Conservation (phyloP, 1,284 basidiomycete genomes). For the Tilletia caries region DNA sequence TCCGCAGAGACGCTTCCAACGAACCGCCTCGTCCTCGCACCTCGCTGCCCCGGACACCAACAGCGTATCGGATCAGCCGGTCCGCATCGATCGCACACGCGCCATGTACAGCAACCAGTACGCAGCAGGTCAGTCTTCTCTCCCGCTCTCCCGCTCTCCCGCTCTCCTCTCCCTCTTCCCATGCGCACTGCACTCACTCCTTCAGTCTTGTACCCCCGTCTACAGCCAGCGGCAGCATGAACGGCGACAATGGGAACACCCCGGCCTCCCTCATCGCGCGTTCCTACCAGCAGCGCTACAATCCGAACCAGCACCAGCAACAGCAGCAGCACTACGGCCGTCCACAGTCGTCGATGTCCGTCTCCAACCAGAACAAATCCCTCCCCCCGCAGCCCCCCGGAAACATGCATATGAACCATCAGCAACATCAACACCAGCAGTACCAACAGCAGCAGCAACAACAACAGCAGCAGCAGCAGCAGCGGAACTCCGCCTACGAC, state of each 20-base stretch:
- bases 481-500: constrained; percentile 12
- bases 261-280: background rate
- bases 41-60: too few relatives aligned
- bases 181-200: background rate
- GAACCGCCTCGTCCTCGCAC: too few relatives aligned
- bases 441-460: too few relatives aligned
- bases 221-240: constrained; percentile 2
- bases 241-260: background rate
- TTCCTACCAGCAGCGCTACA: constrained; percentile 8
- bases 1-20: too few relatives aligned
- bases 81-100: too few relatives aligned
- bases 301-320: background rate
- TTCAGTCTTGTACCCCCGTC: background rate
- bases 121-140: background rate
- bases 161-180: background rate
- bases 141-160: background rate
- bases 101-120: constrained; percentile 10
- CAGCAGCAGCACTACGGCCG: background rate
- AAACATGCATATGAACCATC: background rate
- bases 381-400: background rate
- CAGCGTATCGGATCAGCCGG: too few relatives aligned
- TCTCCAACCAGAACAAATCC: constrained; percentile 5
- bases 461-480: too few relatives aligned
- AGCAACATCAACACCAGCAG: too few relatives aligned
- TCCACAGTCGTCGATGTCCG: background rate